Base-by-base conservation (phyloP, 257 asterid species). In the Osmanthus fragrans region DNA sequence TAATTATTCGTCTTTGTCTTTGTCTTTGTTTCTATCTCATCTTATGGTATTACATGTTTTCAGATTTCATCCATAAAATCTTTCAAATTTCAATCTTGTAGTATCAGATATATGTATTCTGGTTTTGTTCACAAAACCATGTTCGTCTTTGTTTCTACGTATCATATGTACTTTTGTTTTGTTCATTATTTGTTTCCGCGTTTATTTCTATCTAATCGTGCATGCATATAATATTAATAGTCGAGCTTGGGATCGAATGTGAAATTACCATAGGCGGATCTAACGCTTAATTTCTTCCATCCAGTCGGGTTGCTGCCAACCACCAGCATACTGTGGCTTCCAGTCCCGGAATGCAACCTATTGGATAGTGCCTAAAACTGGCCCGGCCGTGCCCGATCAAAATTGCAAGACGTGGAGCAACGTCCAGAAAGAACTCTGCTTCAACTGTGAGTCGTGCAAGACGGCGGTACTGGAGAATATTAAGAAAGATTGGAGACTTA, bases 221-320 rank as follows among this genome's bases (percentile, higher is more conserved):
- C 18, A 2, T 42, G 16, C 16, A 3, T 42, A 42, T 42, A 2
- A 11, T 42, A 13, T 42, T 11, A 42, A 2, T 42, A 42, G 18
- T 42, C 51, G 51, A 0, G 51, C 16, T 42, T 42, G 51, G 51
- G 51, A 42, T 42, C 18, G 51, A 42, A 42, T 42, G 12, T 42
- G 51, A 42, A 42, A 42, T 42, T 42, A 2, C 45, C 13, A 39
- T 9, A 39, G 3, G 3, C 45, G 3, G 45, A 39, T 39, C 45
- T 39, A 42, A 42, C 1, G 51, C 18, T 42, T 42, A 42, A 9
- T 63, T 27, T 63, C 19, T 36, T 34, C 12, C 25, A 39, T 64
- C 76, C 82, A 91, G 98, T 87, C 89, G 54, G 90, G 94, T 66
- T 93, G 98, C 83, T 93, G 97, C 87, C 90, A 92, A 80, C 97